Evolutionary conservation across 176 grass and related monocot species (phyloP).

Genomic region (Zea luxurians): DNA sequence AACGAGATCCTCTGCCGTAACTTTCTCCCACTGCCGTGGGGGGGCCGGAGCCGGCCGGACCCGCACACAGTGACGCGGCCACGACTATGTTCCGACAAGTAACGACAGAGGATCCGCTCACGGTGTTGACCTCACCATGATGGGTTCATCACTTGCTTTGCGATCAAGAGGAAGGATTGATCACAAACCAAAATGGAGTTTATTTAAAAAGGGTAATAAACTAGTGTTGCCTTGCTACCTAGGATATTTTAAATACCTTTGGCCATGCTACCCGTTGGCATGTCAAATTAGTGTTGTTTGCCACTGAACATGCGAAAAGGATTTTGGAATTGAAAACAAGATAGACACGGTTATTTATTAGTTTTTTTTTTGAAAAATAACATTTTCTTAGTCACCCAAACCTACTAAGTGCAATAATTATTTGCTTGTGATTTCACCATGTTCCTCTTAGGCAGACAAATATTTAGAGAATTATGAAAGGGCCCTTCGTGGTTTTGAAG

Average conservation of each 20-base stretch:
- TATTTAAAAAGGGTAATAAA: not conserved
- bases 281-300: not conserved
- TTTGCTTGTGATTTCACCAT: slow-evolving; percentile 19
- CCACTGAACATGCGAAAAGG: not conserved
- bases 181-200: not conserved
- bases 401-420: slow-evolving; percentile 1
- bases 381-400: not conserved
- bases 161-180: too few relatives aligned
- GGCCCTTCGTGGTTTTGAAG: slow-evolving; percentile 87
- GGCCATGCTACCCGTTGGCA: not conserved
- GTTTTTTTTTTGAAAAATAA: not conserved
- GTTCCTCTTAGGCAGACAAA: slow-evolving; percentile 69
- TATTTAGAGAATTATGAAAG: slow-evolving; percentile 98
- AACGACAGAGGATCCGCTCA: too few relatives aligned
- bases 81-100: too few relatives aligned
- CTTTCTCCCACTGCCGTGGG: too few relatives aligned
- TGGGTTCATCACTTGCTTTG: too few relatives aligned
- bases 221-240: not conserved
- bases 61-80: too few relatives aligned
- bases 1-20: too few relatives aligned
- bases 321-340: not conserved
- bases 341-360: not conserved
- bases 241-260: not conserved
- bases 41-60: too few relatives aligned
- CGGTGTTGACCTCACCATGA: too few relatives aligned